Conservation (phyloP, 306 rosid species). For the Purshia tridentata region DNA sequence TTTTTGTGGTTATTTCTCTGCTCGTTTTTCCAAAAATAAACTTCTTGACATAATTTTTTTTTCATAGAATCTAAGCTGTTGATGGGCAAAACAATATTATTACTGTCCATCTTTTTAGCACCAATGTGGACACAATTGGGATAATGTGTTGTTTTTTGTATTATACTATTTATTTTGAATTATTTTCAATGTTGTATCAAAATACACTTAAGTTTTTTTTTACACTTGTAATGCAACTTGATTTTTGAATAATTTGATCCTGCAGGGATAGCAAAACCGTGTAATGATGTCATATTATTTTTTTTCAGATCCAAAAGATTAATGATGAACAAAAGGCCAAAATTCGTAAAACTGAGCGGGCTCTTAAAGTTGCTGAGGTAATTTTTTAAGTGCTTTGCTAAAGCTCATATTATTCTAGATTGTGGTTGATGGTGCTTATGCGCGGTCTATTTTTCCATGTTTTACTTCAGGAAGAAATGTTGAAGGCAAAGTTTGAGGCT, state of each 20-base stretch:
- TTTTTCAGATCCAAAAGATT: constrained; percentile 63
- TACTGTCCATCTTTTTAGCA: neutral
- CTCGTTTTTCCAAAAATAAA: neutral
- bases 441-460: neutral
- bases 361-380: constrained; percentile 95
- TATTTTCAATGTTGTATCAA: neutral
- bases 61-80: neutral
- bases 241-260: neutral
- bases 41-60: neutral
- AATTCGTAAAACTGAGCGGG: constrained; percentile 73
- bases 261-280: constrained; percentile 14
- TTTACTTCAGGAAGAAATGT: constrained; percentile 74
- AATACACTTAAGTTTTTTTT: neutral
- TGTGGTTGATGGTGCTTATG: constrained; percentile 32
- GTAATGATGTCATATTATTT: constrained; percentile 26
- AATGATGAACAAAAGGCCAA: constrained; percentile 66
- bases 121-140: neutral
- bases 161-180: neutral
- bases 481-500: constrained; percentile 81
- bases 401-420: constrained; percentile 25
- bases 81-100: neutral
- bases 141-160: neutral
- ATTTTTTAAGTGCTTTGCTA: constrained; percentile 24
- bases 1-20: neutral
- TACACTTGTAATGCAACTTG: constrained; percentile 6